Base-by-base conservation (phyloP, 371 early-diverging fungal species). In the Rhizopus sp. region DNA sequence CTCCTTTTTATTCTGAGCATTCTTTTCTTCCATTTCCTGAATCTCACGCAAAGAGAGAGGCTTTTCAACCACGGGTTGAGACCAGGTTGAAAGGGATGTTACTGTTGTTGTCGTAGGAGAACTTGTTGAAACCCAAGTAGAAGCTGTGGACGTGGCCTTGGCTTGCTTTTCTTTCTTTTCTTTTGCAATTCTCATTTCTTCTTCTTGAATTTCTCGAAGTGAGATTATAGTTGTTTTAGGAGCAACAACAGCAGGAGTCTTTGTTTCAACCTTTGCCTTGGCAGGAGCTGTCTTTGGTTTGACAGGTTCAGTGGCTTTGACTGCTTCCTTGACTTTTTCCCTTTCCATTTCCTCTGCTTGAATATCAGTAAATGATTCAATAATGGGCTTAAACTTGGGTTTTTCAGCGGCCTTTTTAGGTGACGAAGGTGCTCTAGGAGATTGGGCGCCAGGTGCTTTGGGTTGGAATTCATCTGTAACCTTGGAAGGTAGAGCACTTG, bases 1-100 rank as follows among this genome's bases (percentile, higher is more conserved):
- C 13, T 73, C 74, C 16, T 75, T 66, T 53, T 78, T 81, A n/a
- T 50, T 45, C 8, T 69, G 78, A 10, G 82, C 74, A 60, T 81
- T 73, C 56, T 77, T 80, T 29, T 81, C 81, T 64, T 87, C 87
- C 72, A 83, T 70, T 40, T 84, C 84, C 67, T 87, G 87, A 39
- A 84, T 85, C 64, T 85, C 87, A 34, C 84, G 83, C 31, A 81
- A 55, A n/a, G 81, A 81, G n/a, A 78, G 76, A 39, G 78, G 78
- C 39, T 77, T 77, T 31, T 64, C 51, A 41, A 70, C 38, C 34
- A 38, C 65, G 40, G 62, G 68, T 29, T 68, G 70, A 44, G 73
- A 69, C 79, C 80, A 83, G 38, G 52, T 35, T 29, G 44, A 13
- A 7, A 48, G 13, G 51, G 13, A 37, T 7, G 51, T 30, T n/a